Evolutionary conservation across 805 yeast genomes (phyloP).

Genomic region (Lipomyces mesembrius): DNA sequence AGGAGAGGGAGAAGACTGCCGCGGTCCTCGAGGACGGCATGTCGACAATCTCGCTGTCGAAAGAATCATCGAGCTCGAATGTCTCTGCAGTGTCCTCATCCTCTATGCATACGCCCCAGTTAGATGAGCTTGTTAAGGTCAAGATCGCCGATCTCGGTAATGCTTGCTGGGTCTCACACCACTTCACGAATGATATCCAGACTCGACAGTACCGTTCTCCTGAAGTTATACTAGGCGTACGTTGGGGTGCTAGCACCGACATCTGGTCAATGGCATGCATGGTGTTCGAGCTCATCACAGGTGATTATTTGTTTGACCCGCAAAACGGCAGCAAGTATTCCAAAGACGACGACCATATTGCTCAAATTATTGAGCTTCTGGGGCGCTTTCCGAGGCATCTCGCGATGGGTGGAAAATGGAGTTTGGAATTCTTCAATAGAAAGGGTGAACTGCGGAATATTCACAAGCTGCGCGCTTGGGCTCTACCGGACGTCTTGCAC

Average conservation of each 20-base stretch:
- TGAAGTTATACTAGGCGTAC: constrained; percentile 75
- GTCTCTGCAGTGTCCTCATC: constrained; percentile 22
- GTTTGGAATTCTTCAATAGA: constrained; percentile 64
- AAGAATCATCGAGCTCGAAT: constrained; percentile 1
- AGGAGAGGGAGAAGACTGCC: constrained; percentile 14
- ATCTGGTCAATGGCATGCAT: constrained; percentile 96
- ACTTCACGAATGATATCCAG: constrained; percentile 86
- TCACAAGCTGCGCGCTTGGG: constrained; percentile 86
- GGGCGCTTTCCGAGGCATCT: constrained; percentile 68
- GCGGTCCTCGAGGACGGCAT: constrained; percentile 27
- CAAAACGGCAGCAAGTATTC: constrained; percentile 60
- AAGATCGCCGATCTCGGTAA: constrained; percentile 95
- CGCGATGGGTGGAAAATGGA: constrained; percentile 63
- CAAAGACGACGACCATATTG: constrained; percentile 95
- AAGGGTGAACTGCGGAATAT: constrained; percentile 78
- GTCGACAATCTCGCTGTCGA: constrained; percentile 33
- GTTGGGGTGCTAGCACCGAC: constrained; percentile 96
- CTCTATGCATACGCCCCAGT: constrained; percentile 26
- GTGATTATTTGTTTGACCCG: constrained; percentile 94
- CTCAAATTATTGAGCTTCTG: constrained; percentile 85
- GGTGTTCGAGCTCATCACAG: constrained; percentile 87
- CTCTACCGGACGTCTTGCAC: constrained; percentile 72
- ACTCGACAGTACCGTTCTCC: constrained; percentile 94
- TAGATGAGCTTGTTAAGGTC: constrained; percentile 63
- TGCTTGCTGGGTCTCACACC: constrained; percentile 80